Percentiles rank a stretch among this genome's conserved stretches.
These are phyloP conservation scores for Phytophthora cryptogea DNA, from an alignment of 352 stramenopile species.

Conservation along the genomic window DNA sequence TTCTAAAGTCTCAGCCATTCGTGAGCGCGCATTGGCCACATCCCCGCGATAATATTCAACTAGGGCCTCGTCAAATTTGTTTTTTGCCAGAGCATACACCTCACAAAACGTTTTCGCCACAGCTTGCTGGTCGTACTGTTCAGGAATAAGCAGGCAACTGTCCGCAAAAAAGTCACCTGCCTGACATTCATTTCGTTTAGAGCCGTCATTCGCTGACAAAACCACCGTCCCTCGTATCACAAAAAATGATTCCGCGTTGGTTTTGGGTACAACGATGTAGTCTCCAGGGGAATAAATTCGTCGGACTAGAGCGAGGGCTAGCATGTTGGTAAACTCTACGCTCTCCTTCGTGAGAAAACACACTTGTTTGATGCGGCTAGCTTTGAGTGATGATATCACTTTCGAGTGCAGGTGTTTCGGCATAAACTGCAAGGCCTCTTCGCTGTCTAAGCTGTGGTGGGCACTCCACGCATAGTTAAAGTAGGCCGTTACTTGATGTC, in stretches of 20 bases:
- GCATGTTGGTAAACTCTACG: constrained; percentile 65
- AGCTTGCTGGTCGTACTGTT: constrained; percentile 67
- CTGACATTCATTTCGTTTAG: constrained; percentile 46
- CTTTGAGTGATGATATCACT: constrained; percentile 63
- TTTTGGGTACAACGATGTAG: constrained; percentile 70
- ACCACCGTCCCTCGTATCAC: constrained; percentile 63
- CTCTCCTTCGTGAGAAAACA: constrained; percentile 73
- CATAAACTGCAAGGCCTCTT: constrained; percentile 56
- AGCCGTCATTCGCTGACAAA: constrained; percentile 49
- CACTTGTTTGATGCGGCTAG: constrained; percentile 66
- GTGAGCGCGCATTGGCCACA: constrained; percentile 25
- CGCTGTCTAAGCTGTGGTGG: constrained; percentile 60
- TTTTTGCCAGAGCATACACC: constrained; percentile 72
- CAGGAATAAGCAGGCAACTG: constrained; percentile 51
- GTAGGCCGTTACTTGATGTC: constrained; percentile 59
- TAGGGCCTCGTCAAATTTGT: constrained; percentile 61
- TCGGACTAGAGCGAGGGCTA: constrained; percentile 54
- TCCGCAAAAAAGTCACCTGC: constrained; percentile 71
- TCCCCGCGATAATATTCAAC: constrained; percentile 55
- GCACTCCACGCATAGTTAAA: constrained; percentile 69
- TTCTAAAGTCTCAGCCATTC: constrained; percentile 56
- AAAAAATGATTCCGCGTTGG: constrained; percentile 76
- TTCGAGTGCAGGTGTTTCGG: constrained; percentile 66
- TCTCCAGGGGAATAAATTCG: constrained; percentile 62
- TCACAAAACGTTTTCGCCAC: constrained; percentile 82